A percentile compares a stretch with the other conserved stretches of the same genome.
phyloP scores from a whole-genome alignment of 129 eudicot genomes.

The carrot (Daucus carota) region DNA sequence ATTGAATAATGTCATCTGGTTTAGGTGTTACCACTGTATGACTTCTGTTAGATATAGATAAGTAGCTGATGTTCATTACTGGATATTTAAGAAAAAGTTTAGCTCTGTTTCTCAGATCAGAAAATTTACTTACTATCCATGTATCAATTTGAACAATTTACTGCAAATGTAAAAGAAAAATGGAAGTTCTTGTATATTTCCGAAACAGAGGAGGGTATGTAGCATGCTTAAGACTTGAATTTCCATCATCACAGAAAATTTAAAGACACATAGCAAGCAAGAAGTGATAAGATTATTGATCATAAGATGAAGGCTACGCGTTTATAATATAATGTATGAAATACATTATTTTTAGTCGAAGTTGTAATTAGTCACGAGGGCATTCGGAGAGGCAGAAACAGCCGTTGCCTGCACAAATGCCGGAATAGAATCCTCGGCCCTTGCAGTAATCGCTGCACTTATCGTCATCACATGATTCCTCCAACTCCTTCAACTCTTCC shows the following conservation, averaged over 20 bases:
- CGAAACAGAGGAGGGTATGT: no score
- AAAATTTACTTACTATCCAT: no score
- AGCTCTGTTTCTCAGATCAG: not conserved
- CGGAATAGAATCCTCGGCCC: not conserved
- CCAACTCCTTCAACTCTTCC: not conserved
- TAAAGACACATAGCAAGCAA: no score
- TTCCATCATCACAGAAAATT: no score
- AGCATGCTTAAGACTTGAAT: no score
- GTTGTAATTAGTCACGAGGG: not conserved
- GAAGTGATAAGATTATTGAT: no score
- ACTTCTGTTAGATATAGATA: not conserved
- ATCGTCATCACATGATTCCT: not conserved
- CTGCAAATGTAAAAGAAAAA: no score
- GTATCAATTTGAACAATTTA: no score
- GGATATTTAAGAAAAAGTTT: not conserved
- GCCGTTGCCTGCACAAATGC: not conserved
- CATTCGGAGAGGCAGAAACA: not conserved
- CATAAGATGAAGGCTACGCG: no score
- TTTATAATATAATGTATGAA: no score
- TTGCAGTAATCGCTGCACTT: not conserved
- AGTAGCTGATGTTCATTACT: not conserved
- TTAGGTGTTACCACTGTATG: not conserved
- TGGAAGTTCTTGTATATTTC: no score
- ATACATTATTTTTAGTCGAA: not conserved
- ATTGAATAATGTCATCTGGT: not conserved